These are phyloP conservation scores for Septoria linicola DNA, from an alignment of 2,329 filamentous ascomycete species.

Conservation along the genomic window DNA sequence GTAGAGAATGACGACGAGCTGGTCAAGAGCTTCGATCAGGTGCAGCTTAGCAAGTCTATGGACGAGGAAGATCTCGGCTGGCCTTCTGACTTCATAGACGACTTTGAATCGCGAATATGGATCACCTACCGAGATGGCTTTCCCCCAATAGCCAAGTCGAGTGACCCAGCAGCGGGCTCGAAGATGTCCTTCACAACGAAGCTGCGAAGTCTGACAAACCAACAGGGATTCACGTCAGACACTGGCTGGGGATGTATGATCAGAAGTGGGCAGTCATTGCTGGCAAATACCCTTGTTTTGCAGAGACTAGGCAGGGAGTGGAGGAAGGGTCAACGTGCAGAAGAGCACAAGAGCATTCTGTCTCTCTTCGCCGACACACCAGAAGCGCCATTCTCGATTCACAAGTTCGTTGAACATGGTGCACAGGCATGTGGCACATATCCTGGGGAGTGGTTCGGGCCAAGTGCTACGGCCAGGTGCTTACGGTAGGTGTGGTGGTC, in stretches of 20 bases:
- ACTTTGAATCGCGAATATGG: conserved; percentile 92
- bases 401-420: conserved; percentile 88
- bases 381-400: conserved; percentile 86
- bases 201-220: conserved; percentile 75
- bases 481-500: conserved; percentile 69
- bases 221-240: conserved; percentile 83
- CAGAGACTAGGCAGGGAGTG: conserved; percentile 80
- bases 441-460: conserved; percentile 97
- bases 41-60: conserved; percentile 32
- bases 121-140: conserved; percentile 95
- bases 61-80: conserved; percentile 58
- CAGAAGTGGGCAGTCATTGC: conserved; percentile 84
- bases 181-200: conserved; percentile 81
- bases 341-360: conserved; percentile 67
- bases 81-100: conserved; percentile 81
- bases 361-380: conserved; percentile 85
- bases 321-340: conserved; percentile 62
- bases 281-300: conserved; percentile 79
- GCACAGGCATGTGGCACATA: conserved; percentile 86
- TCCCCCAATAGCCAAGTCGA: conserved; percentile 73
- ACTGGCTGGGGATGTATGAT: conserved; percentile 99
- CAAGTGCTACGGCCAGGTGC: conserved; percentile 90
- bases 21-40: conserved; percentile 32
- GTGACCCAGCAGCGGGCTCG: conserved; percentile 67
- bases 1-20: conserved; percentile 28